Evolutionary conservation across 2,329 filamentous ascomycete genomes (phyloP).

Genomic region (Aspergillus sp.): DNA sequence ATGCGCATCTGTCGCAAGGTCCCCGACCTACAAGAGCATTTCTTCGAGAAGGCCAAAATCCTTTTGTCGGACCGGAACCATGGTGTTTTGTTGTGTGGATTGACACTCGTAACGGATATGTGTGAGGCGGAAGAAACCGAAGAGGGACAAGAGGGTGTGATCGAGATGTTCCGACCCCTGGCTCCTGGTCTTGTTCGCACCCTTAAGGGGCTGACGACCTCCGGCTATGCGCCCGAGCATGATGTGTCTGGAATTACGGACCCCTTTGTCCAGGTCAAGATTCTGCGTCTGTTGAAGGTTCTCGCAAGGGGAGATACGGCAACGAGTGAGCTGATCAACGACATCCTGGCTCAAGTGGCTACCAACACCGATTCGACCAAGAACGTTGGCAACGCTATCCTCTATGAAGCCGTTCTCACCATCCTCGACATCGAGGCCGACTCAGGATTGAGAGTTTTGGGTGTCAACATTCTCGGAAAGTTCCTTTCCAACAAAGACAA

Average conservation of each 20-base stretch:
- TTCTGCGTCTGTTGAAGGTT: constrained; percentile 78
- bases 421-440: constrained; percentile 98
- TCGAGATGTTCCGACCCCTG: constrained; percentile 85
- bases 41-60: constrained; percentile 86
- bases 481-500: constrained; percentile 98
- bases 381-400: constrained; percentile 96
- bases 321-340: constrained; percentile 96
- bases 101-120: constrained; percentile 85
- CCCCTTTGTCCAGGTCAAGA: constrained; percentile 96
- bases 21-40: constrained; percentile 94
- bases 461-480: constrained; percentile 97
- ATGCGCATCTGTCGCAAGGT: constrained; percentile 99
- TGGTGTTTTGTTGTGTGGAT: constrained; percentile 84
- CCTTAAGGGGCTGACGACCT: constrained; percentile 86
- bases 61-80: constrained; percentile 91
- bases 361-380: constrained; percentile 98
- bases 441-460: constrained; percentile 85
- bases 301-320: constrained; percentile 79
- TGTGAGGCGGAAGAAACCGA: constrained; percentile 94
- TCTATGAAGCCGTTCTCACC: constrained; percentile 94
- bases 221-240: constrained; percentile 94
- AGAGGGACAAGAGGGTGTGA: constrained; percentile 80
- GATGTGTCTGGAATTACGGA: constrained; percentile 98
- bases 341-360: constrained; percentile 93
- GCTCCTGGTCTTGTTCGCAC: constrained; percentile 84